Conservation (phyloP, 148 eudicot genomes). For the Spergularia marina region DNA sequence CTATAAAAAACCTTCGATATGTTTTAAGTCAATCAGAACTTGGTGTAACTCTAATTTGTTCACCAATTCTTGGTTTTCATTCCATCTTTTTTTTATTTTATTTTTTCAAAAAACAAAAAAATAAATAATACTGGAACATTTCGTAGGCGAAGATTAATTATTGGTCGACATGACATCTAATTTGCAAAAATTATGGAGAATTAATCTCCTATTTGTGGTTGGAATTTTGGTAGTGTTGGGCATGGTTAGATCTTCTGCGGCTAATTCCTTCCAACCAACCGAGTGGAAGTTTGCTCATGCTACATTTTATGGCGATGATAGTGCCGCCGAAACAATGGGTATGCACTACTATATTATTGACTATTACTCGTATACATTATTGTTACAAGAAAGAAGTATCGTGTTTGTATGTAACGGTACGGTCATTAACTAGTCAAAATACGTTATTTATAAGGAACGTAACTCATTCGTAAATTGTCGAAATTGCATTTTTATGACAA, state of each 20-base stretch:
- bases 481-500: too few species aligned
- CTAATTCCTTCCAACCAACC: conserved; percentile 20
- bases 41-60: neutral
- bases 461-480: too few species aligned
- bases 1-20: neutral
- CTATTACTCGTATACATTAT: too few species aligned
- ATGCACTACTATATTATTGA: neutral
- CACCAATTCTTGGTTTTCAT: neutral
- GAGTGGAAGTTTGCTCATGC: conserved; percentile 62
- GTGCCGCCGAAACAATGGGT: conserved; percentile 76
- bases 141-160: neutral
- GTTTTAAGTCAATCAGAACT: conserved; percentile 1
- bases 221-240: conserved; percentile 10
- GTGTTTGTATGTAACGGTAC: too few species aligned
- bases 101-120: neutral
- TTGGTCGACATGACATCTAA: conserved; percentile 10
- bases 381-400: neutral
- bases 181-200: neutral
- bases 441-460: too few species aligned
- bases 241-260: conserved; percentile 10
- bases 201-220: neutral
- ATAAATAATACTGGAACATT: too few species aligned
- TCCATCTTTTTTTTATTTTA: neutral
- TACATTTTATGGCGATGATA: conserved; percentile 77
- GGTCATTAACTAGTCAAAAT: too few species aligned